Evolutionary conservation across 2,329 filamentous ascomycete genomes (phyloP), one percentile per base, ranked within the genome.

Genomic region (Cercospora sp.): DNA sequence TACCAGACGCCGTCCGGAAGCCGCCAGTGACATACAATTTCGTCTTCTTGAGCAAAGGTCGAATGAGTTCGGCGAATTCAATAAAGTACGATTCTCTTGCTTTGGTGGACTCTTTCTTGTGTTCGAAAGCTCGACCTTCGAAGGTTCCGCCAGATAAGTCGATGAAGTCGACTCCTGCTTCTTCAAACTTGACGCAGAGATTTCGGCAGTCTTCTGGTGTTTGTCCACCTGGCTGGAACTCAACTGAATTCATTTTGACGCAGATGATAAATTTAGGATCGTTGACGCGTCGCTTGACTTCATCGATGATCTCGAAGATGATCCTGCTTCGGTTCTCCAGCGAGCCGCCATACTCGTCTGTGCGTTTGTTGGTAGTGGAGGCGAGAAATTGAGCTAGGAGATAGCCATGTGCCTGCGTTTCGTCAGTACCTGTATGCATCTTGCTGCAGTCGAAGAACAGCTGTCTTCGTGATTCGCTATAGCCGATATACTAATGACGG

Each of bases 301-400:
- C 81, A n/a, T 75, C 64, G 43, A 82, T 77, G 61, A 82, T 80
- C n/a, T 83, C 81, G 13, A 82, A 66, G 1, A 82, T 70, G 3
- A 83, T 67, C 1, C 80, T 69, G 1, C 73, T 78, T 1, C 81
- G 71, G 65, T 81, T 81, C 58, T 81, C 77, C 37, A 82, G 79
- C 7, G 71, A 74, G 1, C 81, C 81, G 28, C 82, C 81, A 64
- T 83, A 83, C 45, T 74, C 73, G 62, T 83, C 82, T 1, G 78
- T 81, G 10, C 81, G 71, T 49, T 75, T 78, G 68, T 83, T 83
- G 16, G 79, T 80, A 5, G 81, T 76, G 0, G 78, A 77, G 0
- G 75, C 78, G 1, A 82, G 72, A 65, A 82, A 83, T 61, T 82
- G 79, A 13, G 80, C 77, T 4, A 83, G 70, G 2, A 82, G 74